Conservation (phyloP, 306 rosid genomes). For the Pueraria montana region DNA sequence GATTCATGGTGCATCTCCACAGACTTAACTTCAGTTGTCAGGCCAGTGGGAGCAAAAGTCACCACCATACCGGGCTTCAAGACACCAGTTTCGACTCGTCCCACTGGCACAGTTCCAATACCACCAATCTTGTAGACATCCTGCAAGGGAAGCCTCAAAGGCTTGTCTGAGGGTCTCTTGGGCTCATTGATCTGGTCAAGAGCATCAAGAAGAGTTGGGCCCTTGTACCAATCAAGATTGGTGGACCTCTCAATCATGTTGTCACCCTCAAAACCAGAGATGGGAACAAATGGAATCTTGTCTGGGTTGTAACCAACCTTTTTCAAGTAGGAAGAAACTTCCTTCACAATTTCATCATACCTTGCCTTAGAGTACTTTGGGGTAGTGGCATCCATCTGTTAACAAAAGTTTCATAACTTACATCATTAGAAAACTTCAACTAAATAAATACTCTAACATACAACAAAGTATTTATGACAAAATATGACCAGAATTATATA, state of each 20-base stretch:
- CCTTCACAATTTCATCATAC: slow-evolving; percentile 53
- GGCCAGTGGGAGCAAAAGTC: slow-evolving; percentile 42
- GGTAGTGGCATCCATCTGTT: slow-evolving; percentile 50
- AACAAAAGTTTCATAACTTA: neutral
- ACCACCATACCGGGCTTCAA: slow-evolving; percentile 46
- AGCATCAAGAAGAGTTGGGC: slow-evolving; percentile 46
- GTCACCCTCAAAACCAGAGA: slow-evolving; percentile 50
- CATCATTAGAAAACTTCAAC: neutral
- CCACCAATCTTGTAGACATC: slow-evolving; percentile 55
- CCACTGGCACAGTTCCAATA: slow-evolving; percentile 49
- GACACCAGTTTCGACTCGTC: slow-evolving; percentile 47
- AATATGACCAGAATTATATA: neutral
- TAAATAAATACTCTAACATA: neutral
- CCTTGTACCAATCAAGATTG: slow-evolving; percentile 54
- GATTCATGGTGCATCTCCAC: slow-evolving; percentile 53
- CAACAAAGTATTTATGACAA: neutral
- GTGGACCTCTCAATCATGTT: slow-evolving; percentile 54
- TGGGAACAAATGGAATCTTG: slow-evolving; percentile 49
- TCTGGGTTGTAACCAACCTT: slow-evolving; percentile 54
- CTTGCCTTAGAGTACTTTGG: slow-evolving; percentile 52
- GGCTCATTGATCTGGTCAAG: slow-evolving; percentile 52
- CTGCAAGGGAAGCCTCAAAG: slow-evolving; percentile 50
- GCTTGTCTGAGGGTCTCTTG: slow-evolving; percentile 54
- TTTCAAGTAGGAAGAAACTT: slow-evolving; percentile 51
- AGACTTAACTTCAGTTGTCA: slow-evolving; percentile 49